Percentiles rank a stretch among this genome's conserved stretches.
Evolutionary conservation across 306 rosid genomes (phyloP).

Genomic region (Vachellia collinsii): DNA sequence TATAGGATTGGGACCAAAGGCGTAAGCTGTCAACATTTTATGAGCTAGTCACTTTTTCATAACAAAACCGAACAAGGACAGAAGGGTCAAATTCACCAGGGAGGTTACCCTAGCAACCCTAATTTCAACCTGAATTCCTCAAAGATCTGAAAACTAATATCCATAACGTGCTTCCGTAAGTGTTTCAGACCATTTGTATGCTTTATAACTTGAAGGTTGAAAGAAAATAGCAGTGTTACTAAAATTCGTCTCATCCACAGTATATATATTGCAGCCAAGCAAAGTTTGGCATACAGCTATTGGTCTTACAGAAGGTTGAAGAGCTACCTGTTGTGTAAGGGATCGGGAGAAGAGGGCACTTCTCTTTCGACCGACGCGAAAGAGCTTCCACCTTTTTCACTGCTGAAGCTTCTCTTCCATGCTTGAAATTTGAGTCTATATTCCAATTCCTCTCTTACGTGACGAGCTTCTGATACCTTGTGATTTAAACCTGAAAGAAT

Average conservation of each 20-base stretch:
- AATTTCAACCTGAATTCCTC: not conserved
- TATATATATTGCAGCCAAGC: not conserved
- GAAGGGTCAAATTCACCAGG: not conserved
- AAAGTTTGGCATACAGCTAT: not conserved
- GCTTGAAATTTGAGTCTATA: conserved; percentile 37
- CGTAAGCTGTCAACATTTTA: not conserved
- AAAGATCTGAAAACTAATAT: conserved; percentile 5
- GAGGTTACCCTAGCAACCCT: not conserved
- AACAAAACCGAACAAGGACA: not conserved
- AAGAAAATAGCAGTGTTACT: not conserved
- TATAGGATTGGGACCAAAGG: not conserved
- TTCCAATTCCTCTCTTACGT: conserved; percentile 37
- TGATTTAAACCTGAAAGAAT: conserved; percentile 44
- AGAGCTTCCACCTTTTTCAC: conserved; percentile 39
- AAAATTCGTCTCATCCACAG: not conserved
- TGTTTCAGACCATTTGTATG: conserved; percentile 3
- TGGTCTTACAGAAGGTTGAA: not conserved
- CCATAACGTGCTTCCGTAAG: not conserved
- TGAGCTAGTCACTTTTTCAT: not conserved
- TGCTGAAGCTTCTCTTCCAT: conserved; percentile 34
- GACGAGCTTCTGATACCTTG: conserved; percentile 50
- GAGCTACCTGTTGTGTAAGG: conserved; percentile 78
- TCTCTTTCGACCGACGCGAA: conserved; percentile 50
- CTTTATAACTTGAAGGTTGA: not conserved
- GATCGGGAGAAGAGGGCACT: conserved; percentile 85